Percentiles rank a stretch among this genome's conserved stretches.
Conservation (phyloP, 169 alveolate species). For the Miamiensis avidus region DNA sequence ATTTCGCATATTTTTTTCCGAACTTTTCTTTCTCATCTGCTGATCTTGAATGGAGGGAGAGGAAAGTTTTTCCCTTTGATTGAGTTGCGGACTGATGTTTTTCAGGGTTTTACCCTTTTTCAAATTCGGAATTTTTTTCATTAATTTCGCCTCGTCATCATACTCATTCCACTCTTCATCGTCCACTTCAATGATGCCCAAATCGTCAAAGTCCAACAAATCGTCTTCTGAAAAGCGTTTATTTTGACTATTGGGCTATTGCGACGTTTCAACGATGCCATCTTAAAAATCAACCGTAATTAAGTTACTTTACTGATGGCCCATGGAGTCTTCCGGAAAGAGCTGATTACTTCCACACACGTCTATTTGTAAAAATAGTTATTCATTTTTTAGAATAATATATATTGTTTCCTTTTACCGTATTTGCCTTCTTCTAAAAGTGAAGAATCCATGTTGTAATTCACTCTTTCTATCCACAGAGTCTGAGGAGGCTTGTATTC, state of each 20-base stretch:
- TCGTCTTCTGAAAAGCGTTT: conserved; percentile 21
- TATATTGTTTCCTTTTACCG: not conserved
- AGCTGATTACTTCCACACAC: no score
- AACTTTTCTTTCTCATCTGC: no score
- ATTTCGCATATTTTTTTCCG: not conserved
- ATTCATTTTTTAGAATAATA: not conserved
- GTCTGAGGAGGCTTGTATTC: conserved; percentile 25
- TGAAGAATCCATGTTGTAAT: conserved; percentile 18
- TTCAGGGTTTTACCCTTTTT: conserved; percentile 9
- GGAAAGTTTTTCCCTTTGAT: not conserved
- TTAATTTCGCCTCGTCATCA: conserved; percentile 33
- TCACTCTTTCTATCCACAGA: conserved; percentile 26
- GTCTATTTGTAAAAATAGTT: no score
- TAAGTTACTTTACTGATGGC: no score
- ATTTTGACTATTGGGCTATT: not conserved
- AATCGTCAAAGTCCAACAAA: conserved; percentile 38
- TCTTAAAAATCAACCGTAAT: not conserved
- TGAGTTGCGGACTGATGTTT: not conserved
- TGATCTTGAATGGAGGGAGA: not conserved
- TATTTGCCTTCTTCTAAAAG: not conserved
- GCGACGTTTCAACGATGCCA: not conserved
- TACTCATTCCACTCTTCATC: conserved; percentile 57
- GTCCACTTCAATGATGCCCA: conserved; percentile 47
- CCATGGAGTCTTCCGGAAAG: no score
- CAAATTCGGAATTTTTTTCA: conserved; percentile 41